Conservation (phyloP, 441 rosid genomes). For the Mallotus japonicus region DNA sequence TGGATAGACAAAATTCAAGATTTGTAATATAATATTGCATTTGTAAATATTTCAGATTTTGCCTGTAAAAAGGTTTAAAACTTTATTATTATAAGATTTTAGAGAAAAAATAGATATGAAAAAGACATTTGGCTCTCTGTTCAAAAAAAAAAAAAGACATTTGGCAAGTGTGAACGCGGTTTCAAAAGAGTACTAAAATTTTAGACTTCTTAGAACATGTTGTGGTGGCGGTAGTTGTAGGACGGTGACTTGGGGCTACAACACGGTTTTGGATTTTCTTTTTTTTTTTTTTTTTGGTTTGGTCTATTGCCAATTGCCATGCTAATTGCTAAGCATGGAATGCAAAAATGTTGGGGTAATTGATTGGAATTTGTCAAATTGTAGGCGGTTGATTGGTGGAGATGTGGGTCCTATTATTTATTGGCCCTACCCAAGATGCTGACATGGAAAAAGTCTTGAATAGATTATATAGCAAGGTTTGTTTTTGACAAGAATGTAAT, state of each 20-base stretch:
- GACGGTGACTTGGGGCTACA: conserved; percentile 32
- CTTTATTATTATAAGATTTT: background rate
- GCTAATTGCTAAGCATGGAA: background rate
- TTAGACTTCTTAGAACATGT: background rate
- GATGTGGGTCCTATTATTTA: background rate
- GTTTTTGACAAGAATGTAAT: background rate
- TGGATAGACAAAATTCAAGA: background rate
- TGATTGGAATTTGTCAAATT: background rate
- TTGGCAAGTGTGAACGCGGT: conserved; percentile 37
- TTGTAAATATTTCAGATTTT: background rate
- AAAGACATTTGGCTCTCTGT: background rate
- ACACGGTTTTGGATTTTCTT: conserved; percentile 6
- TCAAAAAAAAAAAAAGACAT: no score
- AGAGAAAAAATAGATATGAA: background rate
- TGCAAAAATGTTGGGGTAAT: background rate
- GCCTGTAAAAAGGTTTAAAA: background rate
- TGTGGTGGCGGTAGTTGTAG: conserved; percentile 33
- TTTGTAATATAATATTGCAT: background rate
- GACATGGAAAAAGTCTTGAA: background rate
- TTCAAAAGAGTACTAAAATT: background rate
- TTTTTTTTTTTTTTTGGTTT: background rate
- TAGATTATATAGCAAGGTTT: no score
- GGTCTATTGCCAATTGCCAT: background rate
- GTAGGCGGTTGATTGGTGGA: background rate
- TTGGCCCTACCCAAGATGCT: background rate